A percentile compares a stretch with the other conserved stretches of the same genome.
These are phyloP conservation scores for Salvia miltiorrhiza DNA, from an alignment of 257 asterid species.

Conservation along the genomic window DNA sequence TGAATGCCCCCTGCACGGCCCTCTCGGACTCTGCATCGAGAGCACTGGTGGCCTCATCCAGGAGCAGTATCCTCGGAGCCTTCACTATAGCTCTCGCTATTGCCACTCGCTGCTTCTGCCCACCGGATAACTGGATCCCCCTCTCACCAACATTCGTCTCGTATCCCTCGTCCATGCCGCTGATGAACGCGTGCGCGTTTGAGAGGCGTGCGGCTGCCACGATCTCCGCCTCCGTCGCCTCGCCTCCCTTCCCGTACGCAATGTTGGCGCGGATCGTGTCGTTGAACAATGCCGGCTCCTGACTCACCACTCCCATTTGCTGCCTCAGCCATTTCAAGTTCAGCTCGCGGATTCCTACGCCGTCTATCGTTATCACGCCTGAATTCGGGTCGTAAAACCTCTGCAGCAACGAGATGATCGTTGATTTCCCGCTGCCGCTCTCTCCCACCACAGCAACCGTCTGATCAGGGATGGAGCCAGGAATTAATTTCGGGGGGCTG, in stretches of 20 bases:
- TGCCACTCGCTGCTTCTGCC: constrained; percentile 57
- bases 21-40: constrained; percentile 53
- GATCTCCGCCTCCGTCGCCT: neutral
- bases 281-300: constrained; percentile 43
- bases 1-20: constrained; percentile 40
- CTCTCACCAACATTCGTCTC: constrained; percentile 29
- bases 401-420: constrained; percentile 44
- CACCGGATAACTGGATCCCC: constrained; percentile 53
- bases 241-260: neutral
- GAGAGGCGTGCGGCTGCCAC: neutral
- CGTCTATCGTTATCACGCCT: constrained; percentile 44
- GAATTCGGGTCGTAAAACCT: constrained; percentile 46
- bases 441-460: constrained; percentile 55
- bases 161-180: too few species aligned
- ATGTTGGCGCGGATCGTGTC: neutral
- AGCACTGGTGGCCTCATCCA: constrained; percentile 62
- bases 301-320: constrained; percentile 59
- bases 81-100: constrained; percentile 51
- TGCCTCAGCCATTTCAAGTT: constrained; percentile 44
- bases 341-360: constrained; percentile 26
- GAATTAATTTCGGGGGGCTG: too few species aligned
- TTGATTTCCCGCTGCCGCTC: constrained; percentile 62
- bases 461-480: constrained; percentile 15
- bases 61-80: constrained; percentile 45
- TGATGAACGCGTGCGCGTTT: neutral